Percentiles rank a stretch among this genome's conserved stretches.
These are phyloP conservation scores for Penstemon eatonii DNA, from an alignment of 257 asterid species.

Conservation along the genomic window DNA sequence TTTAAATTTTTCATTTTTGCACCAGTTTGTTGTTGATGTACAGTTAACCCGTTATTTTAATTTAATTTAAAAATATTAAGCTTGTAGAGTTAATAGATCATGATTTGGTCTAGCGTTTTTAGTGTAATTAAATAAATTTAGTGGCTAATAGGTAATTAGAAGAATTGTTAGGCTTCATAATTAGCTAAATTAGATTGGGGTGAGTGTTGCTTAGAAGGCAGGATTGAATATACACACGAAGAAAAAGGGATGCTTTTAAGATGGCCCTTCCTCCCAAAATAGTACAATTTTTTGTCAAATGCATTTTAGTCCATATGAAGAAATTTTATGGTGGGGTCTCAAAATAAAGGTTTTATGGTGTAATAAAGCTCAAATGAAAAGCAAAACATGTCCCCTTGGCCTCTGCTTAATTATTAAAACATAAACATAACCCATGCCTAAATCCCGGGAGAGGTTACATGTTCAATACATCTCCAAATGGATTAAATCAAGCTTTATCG, in stretches of 20 bases:
- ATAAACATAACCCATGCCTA: background rate
- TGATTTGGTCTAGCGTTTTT: background rate
- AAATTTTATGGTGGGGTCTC: too few relatives aligned
- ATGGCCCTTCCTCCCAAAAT: background rate
- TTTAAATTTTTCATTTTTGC: too few relatives aligned
- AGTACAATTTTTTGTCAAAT: background rate
- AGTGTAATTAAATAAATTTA: background rate
- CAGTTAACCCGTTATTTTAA: background rate
- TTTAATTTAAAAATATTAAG: background rate
- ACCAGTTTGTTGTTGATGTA: background rate
- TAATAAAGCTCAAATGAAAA: background rate
- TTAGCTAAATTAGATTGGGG: background rate
- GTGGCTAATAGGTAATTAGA: background rate
- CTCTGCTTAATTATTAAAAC: background rate
- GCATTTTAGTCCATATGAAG: background rate
- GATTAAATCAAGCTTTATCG: background rate
- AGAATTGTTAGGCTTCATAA: slow-evolving; percentile 16
- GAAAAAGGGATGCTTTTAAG: background rate
- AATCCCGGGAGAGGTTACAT: background rate
- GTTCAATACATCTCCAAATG: too few relatives aligned
- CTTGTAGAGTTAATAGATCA: slow-evolving; percentile 2
- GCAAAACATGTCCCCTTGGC: background rate
- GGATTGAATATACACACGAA: background rate
- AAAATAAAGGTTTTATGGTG: background rate
- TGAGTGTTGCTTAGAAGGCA: slow-evolving; percentile 25